Conservation (phyloP, 2,329 filamentous ascomycete species). For the Verticillium klebahnii region DNA sequence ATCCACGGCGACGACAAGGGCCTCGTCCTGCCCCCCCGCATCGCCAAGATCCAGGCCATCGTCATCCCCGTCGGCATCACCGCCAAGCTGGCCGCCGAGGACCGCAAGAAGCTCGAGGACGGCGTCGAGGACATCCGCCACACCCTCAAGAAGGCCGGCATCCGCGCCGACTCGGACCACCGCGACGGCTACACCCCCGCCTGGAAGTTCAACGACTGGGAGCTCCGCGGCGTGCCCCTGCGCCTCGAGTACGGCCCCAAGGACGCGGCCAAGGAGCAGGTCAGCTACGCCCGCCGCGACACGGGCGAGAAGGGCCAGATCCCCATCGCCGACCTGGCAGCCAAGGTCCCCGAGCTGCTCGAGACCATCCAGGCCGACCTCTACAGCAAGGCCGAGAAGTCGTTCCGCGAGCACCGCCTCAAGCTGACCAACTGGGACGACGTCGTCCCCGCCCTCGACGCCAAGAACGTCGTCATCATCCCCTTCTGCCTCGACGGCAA, state of each 20-base stretch:
- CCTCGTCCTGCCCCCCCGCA: constrained; percentile 84
- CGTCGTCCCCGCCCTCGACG: constrained; percentile 83
- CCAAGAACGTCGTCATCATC: constrained; percentile 89
- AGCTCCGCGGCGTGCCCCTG: constrained; percentile 90
- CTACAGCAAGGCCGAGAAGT: constrained; percentile 67
- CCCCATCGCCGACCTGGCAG: constrained; percentile 66
- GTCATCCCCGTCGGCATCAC: constrained; percentile 92
- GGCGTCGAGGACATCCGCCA: constrained; percentile 68
- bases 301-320: constrained; percentile 79
- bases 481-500: constrained; percentile 77
- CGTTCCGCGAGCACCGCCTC: constrained; percentile 77
- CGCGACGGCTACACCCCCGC: constrained; percentile 90
- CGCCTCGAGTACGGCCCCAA: constrained; percentile 95
- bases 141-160: constrained; percentile 64
- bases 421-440: constrained; percentile 84
- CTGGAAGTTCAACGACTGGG: constrained; percentile 99
- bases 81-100: constrained; percentile 78
- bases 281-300: constrained; percentile 84
- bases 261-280: constrained; percentile 79
- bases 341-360: constrained; percentile 73
- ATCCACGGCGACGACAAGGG: constrained; percentile 96
- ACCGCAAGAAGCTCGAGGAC: constrained; percentile 68
- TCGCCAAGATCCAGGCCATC: constrained; percentile 80
- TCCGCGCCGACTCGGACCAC: constrained; percentile 77
- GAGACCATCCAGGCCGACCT: constrained; percentile 88